These are phyloP conservation scores for Pyrus communis DNA, from an alignment of 306 rosid species.

Conservation along the genomic window DNA sequence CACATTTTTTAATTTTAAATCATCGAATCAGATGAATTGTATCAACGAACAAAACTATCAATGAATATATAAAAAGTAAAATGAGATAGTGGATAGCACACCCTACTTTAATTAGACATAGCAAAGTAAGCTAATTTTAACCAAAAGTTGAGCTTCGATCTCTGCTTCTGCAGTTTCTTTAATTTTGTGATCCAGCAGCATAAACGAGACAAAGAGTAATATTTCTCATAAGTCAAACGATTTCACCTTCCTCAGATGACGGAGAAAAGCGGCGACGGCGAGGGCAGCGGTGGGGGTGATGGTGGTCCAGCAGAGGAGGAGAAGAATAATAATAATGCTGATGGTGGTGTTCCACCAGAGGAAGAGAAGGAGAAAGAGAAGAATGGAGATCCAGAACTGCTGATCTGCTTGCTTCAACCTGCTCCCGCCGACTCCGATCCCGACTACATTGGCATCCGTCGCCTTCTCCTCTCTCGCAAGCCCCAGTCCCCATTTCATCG, in stretches of 20 bases:
- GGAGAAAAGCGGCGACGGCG: background rate
- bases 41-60: too few relatives aligned
- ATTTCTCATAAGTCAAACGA: background rate
- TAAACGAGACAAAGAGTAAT: background rate
- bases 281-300: background rate
- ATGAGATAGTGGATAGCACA: too few relatives aligned
- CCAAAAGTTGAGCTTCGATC: too few relatives aligned
- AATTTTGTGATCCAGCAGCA: background rate
- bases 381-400: conserved; percentile 52
- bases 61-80: too few relatives aligned
- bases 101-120: too few relatives aligned
- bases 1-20: too few relatives aligned
- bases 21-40: too few relatives aligned
- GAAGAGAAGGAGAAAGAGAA: conserved; percentile 12
- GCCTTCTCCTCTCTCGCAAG: conserved; percentile 66
- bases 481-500: conserved; percentile 50
- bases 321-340: background rate
- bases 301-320: conserved; percentile 5
- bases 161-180: background rate
- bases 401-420: conserved; percentile 79
- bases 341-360: background rate
- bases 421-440: conserved; percentile 43
- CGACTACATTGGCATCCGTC: conserved; percentile 63
- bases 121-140: too few relatives aligned
- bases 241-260: background rate